These are phyloP conservation scores for Chaetomium strumarium DNA, from an alignment of 2,329 filamentous ascomycete species.

Conservation along the genomic window DNA sequence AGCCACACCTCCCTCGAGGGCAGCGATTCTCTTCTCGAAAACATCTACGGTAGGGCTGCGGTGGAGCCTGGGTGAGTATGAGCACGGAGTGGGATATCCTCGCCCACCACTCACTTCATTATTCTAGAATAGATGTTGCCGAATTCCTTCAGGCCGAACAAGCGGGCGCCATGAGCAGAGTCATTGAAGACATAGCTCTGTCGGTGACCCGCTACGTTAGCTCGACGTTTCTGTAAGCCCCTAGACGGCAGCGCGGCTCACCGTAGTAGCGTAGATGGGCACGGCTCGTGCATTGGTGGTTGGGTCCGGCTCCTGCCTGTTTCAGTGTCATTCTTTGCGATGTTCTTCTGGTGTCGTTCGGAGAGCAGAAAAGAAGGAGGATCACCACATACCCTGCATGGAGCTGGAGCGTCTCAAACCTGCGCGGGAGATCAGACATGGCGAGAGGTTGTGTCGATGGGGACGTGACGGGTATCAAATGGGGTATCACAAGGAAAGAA, in stretches of 20 bases:
- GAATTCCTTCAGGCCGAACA: conserved; percentile 94
- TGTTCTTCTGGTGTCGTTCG: conserved; percentile 3
- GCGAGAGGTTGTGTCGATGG: conserved; percentile 2
- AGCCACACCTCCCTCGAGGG: conserved; percentile 84
- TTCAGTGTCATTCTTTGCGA: conserved; percentile 12
- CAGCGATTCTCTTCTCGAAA: conserved; percentile 94
- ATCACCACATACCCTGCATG: conserved; percentile 63
- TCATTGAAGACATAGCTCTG: conserved; percentile 92
- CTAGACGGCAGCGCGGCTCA: conserved; percentile 34
- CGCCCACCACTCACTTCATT: conserved; percentile 63
- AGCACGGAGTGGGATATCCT: neutral
- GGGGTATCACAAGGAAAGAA: conserved; percentile 12
- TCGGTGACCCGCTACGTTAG: conserved; percentile 3
- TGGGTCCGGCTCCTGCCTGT: conserved; percentile 72
- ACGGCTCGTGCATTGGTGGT: conserved; percentile 83
- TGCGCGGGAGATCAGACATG: conserved; percentile 48
- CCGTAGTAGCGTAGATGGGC: conserved; percentile 91
- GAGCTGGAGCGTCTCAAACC: conserved; percentile 81
- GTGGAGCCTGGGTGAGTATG: neutral
- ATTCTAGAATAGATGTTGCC: conserved; percentile 98
- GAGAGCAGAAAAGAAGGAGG: neutral
- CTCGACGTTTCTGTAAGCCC: neutral
- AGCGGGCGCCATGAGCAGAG: conserved; percentile 86
- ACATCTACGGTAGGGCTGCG: conserved; percentile 84
- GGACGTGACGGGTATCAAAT: conserved; percentile 11